These are phyloP conservation scores for Camellia oleifera DNA, from an alignment of 179 eudicot species.

Conservation along the genomic window DNA sequence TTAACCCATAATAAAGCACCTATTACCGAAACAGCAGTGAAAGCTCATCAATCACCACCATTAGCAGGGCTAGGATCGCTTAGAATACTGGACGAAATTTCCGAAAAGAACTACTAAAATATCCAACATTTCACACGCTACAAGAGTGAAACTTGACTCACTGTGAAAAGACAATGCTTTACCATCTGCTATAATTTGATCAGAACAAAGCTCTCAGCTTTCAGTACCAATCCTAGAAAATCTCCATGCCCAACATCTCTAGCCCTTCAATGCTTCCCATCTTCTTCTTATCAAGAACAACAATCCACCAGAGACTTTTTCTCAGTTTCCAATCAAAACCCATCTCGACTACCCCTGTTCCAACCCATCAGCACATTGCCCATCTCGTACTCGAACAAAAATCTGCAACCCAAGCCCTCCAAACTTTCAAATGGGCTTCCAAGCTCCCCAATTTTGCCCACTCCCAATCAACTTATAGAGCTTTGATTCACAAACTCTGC, in stretches of 20 bases:
- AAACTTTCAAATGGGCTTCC: conserved; percentile 94
- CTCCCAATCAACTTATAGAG: conserved; percentile 71
- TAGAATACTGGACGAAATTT: no score
- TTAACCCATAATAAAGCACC: no score
- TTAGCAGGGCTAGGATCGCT: no score
- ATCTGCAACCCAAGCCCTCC: conserved; percentile 56
- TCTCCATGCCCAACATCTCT: conserved; percentile 10
- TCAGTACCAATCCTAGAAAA: not conserved
- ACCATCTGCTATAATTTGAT: not conserved
- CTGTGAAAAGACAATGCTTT: no score
- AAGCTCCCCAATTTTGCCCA: conserved; percentile 69
- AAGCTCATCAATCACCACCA: no score
- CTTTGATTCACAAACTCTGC: conserved; percentile 72
- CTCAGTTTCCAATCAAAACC: conserved; percentile 24
- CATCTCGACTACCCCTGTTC: conserved; percentile 34
- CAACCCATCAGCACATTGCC: conserved; percentile 65
- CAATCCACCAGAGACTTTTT: not conserved
- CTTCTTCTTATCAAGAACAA: not conserved
- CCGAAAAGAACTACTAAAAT: no score
- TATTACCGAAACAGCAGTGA: no score
- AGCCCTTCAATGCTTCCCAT: conserved; percentile 7
- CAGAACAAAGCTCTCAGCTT: conserved; percentile 1
- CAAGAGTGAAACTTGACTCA: no score
- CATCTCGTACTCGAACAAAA: conserved; percentile 68
- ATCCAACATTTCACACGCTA: no score